Base-by-base conservation (phyloP, 169 alveolate species). In the Pseudocohnilembus persalinus region DNA sequence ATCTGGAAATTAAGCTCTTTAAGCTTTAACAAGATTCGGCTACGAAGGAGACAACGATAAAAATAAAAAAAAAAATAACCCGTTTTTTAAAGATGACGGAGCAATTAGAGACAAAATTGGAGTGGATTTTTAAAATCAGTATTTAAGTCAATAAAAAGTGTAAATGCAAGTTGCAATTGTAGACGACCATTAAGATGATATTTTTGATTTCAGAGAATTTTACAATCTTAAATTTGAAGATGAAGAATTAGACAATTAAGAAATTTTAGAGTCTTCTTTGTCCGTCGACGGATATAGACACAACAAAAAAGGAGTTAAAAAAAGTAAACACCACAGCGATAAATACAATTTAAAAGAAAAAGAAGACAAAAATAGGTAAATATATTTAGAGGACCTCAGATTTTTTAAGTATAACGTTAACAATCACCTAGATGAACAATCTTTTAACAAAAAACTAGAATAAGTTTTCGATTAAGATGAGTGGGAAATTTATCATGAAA, bases 171-270 rank as follows among this genome's bases (percentile, higher is more conserved):
- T 68, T 72, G 74, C 74, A 65, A 32, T n/a, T 28, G 29, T 79
- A 29, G 89, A 85, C 78, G 76, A 78, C 27, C 89, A 85, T 72
- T 15, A 85, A 73, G 89, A 85, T 35, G 89, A 85, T 77, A 64
- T 32, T 0, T 77, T 85, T 26, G 89, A 85, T 64, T 85, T 75
- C 49, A 85, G 89, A 85, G 89, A 85, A 31, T 85, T 85, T n/a
- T 85, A 77, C 29, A 77, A 79, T 64, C 32, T 31, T 31, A 82
- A 85, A n/a, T 85, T 78, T 73, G 76, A 85, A 33, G 89, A 84
- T 35, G 77, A 79, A 28, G 64, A 77, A 0, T 76, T 77, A 68
- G 79, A 79, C 24, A 32, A 85, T 72, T 26, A 34, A 0, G 89
- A 85, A 26, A 79, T 79, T 33, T 26, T 79, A 1, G 15, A 79